phyloP scores from a whole-genome alignment of 2,329 filamentous ascomycete species.

The Pestalotiopsis sp. region DNA sequence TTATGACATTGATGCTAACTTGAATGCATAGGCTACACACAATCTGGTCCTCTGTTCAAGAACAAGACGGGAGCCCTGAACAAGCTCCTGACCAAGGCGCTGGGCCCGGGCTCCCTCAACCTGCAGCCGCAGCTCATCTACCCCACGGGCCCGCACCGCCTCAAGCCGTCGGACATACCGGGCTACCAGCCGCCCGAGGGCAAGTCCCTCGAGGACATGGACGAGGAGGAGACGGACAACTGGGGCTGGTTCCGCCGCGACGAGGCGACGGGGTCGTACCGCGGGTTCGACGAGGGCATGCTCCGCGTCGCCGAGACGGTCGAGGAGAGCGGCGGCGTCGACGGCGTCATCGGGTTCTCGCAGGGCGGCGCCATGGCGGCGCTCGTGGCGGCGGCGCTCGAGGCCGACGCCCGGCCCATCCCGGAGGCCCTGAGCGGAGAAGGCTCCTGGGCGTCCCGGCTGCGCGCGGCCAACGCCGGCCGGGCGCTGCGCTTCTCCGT shows the following conservation, averaged over 20 bases:
- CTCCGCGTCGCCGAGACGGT: constrained; percentile 63
- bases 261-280: constrained; percentile 66
- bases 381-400: constrained; percentile 73
- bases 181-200: constrained; percentile 58
- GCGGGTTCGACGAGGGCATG: constrained; percentile 71
- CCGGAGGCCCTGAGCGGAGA: constrained; percentile 31
- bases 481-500: constrained; percentile 59
- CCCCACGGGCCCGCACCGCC: constrained; percentile 68
- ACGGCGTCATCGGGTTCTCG: constrained; percentile 81
- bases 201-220: constrained; percentile 40
- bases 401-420: constrained; percentile 43
- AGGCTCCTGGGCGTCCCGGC: constrained; percentile 44
- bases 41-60: constrained; percentile 83
- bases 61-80: constrained; percentile 86
- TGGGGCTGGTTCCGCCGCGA: constrained; percentile 85
- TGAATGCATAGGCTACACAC: constrained; percentile 72
- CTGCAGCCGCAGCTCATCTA: constrained; percentile 62
- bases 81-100: constrained; percentile 76
- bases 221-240: constrained; percentile 60
- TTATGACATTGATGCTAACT: background rate
- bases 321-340: constrained; percentile 65
- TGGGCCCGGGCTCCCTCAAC: constrained; percentile 59
- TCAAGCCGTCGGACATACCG: constrained; percentile 69
- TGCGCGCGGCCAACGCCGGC: constrained; percentile 53
- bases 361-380: constrained; percentile 76